Evolutionary conservation across 2,329 filamentous ascomycete genomes (phyloP).

Genomic region (Juglanconis sp.): DNA sequence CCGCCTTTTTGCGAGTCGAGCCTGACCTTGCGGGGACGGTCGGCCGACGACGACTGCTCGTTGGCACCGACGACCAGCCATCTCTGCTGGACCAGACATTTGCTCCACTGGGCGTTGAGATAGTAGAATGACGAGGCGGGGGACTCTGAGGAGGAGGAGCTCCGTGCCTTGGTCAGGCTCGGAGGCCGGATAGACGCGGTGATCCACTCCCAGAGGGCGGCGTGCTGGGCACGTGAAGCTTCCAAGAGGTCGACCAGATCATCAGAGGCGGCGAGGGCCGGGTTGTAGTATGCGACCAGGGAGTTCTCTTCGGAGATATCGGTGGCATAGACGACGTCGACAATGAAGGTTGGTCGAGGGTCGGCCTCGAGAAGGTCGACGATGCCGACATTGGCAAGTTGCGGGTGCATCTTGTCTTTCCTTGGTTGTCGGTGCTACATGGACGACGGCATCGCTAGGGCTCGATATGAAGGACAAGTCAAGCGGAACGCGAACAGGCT

Average conservation of each 20-base stretch:
- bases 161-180: constrained; percentile 13
- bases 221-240: constrained; percentile 20
- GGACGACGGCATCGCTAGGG: constrained; percentile 15
- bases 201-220: constrained; percentile 29
- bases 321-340: constrained; percentile 21
- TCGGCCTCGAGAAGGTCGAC: constrained; percentile 38
- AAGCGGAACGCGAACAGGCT: neutral
- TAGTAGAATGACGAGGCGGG: constrained; percentile 23
- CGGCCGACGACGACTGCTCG: constrained; percentile 23
- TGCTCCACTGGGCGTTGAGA: constrained; percentile 30
- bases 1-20: constrained; percentile 21
- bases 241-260: constrained; percentile 24
- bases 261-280: constrained; percentile 23
- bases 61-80: constrained; percentile 34
- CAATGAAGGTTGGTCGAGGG: constrained; percentile 34
- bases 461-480: neutral
- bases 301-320: constrained; percentile 1
- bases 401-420: constrained; percentile 14
- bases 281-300: constrained; percentile 28
- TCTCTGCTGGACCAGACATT: constrained; percentile 27
- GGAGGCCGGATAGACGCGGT: constrained; percentile 15
- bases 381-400: constrained; percentile 26
- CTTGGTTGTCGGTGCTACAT: constrained; percentile 10
- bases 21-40: constrained; percentile 21
- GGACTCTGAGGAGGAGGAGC: constrained; percentile 19